These are phyloP conservation scores for Rhodotorula sp. DNA, from an alignment of 1,284 basidiomycete species.

Conservation along the genomic window DNA sequence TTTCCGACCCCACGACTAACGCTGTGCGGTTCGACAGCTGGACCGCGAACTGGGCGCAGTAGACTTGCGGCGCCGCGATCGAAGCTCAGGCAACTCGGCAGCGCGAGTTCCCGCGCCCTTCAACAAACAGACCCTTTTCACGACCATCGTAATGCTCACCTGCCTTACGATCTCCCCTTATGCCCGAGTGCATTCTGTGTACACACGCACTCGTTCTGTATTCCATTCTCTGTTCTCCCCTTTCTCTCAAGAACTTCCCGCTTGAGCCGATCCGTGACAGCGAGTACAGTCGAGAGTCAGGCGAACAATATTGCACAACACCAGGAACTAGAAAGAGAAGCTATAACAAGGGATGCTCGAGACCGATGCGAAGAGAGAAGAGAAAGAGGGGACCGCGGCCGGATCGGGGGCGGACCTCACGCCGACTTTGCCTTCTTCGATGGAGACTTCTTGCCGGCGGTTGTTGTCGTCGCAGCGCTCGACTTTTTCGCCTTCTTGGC, in stretches of 20 bases:
- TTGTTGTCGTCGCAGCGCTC: neutral
- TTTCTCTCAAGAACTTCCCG: too few relatives aligned
- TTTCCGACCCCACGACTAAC: neutral
- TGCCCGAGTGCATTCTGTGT: too few relatives aligned
- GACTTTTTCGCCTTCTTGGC: conserved; percentile 59
- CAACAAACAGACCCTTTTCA: too few relatives aligned
- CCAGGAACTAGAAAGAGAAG: neutral
- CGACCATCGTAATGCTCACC: too few relatives aligned
- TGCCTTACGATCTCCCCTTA: too few relatives aligned
- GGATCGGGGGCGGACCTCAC: neutral
- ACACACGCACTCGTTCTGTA: too few relatives aligned
- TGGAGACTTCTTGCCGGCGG: neutral
- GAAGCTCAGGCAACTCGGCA: too few relatives aligned
- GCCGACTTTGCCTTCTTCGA: conserved; percentile 48
- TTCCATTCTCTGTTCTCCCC: too few relatives aligned
- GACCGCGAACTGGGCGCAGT: conserved; percentile 25
- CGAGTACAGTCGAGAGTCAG: neutral
- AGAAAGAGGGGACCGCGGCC: neutral
- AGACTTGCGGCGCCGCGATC: neutral
- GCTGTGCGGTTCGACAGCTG: conserved; percentile 1
- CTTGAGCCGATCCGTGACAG: too few relatives aligned
- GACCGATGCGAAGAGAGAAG: neutral
- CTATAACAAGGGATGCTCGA: neutral
- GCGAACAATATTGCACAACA: neutral
- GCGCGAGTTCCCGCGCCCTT: too few relatives aligned